phyloP scores from a whole-genome alignment of 2,329 filamentous ascomycete genomes.

The Trichoderma citrinoviride region DNA sequence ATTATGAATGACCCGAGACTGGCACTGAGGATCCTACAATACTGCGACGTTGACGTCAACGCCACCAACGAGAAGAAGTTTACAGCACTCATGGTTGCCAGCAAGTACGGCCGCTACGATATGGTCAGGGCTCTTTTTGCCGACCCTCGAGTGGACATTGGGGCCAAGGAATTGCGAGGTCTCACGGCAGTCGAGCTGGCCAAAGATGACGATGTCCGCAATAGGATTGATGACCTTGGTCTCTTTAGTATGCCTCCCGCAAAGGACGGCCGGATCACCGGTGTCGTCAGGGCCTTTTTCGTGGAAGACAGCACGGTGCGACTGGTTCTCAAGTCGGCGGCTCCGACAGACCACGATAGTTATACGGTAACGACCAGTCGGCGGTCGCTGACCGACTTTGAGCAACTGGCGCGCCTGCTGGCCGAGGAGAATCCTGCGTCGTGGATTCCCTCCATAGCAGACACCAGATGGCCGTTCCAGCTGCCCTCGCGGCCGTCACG shows the following conservation, averaged over 20 bases:
- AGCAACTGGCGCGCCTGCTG: constrained; percentile 80
- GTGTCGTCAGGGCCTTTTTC: constrained; percentile 92
- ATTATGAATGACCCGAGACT: constrained; percentile 85
- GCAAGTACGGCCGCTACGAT: constrained; percentile 94
- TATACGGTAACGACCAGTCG: constrained; percentile 95
- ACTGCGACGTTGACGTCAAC: constrained; percentile 94
- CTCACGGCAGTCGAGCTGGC: constrained; percentile 93
- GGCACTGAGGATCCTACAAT: constrained; percentile 69
- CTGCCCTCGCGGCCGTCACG: constrained; percentile 89
- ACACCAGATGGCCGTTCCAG: constrained; percentile 83
- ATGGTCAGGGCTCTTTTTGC: constrained; percentile 86
- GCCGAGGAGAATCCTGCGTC: constrained; percentile 90
- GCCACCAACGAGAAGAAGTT: constrained; percentile 93
- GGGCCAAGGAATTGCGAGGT: constrained; percentile 79
- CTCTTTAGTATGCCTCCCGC: constrained; percentile 72
- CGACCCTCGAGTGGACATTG: constrained; percentile 82
- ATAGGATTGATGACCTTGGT: constrained; percentile 91
- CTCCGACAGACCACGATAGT: constrained; percentile 73
- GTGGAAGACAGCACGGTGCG: constrained; percentile 94
- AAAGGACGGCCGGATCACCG: constrained; percentile 78
- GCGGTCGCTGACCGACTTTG: constrained; percentile 83
- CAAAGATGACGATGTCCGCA: constrained; percentile 96
- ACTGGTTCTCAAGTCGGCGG: constrained; percentile 90
- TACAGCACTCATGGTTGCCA: constrained; percentile 95
- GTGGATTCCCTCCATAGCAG: constrained; percentile 79